Percentiles rank a stretch among this genome's conserved stretches.
phyloP scores from a whole-genome alignment of 2,329 filamentous ascomycete genomes.

The Sordariomycetes sp. region DNA sequence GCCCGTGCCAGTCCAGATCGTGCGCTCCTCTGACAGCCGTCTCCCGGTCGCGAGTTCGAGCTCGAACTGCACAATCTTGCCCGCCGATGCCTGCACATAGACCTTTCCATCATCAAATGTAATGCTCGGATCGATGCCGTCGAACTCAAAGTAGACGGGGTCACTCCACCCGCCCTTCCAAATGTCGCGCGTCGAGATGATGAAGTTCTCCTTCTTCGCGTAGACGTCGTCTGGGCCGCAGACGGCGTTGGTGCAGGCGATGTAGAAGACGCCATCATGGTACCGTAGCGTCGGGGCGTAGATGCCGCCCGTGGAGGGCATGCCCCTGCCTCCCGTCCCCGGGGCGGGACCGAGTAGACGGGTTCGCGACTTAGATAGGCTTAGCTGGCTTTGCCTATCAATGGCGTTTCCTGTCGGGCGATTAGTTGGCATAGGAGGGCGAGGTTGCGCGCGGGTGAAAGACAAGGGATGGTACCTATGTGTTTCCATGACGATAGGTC shows the following conservation, averaged over 20 bases:
- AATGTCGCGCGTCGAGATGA: conserved; percentile 11
- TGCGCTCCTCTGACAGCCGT: conserved; percentile 8
- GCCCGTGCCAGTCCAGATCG: conserved; percentile 9
- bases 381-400: conserved; percentile 5
- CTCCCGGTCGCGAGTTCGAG: conserved; percentile 11
- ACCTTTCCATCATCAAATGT: conserved; percentile 24
- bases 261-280: conserved; percentile 11
- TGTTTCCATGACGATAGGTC: conserved; percentile 18
- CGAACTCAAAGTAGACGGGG: conserved; percentile 21
- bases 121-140: conserved; percentile 31
- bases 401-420: conserved; percentile 6
- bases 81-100: conserved; percentile 18
- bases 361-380: conserved; percentile 5
- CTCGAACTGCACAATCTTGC: conserved; percentile 13
- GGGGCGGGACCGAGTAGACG: conserved; percentile 6
- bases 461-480: conserved; percentile 8
- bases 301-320: conserved; percentile 8
- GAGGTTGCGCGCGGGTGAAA: too few species aligned
- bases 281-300: conserved; percentile 13
- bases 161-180: conserved; percentile 13
- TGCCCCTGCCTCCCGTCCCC: conserved; percentile 7
- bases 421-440: not conserved
- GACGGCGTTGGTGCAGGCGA: conserved; percentile 13
- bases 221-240: not conserved
- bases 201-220: conserved; percentile 10